Percentiles rank a stretch among this genome's conserved stretches.
Conservation (phyloP, 75 land plant species). For the Selaginella moellendorffii region DNA sequence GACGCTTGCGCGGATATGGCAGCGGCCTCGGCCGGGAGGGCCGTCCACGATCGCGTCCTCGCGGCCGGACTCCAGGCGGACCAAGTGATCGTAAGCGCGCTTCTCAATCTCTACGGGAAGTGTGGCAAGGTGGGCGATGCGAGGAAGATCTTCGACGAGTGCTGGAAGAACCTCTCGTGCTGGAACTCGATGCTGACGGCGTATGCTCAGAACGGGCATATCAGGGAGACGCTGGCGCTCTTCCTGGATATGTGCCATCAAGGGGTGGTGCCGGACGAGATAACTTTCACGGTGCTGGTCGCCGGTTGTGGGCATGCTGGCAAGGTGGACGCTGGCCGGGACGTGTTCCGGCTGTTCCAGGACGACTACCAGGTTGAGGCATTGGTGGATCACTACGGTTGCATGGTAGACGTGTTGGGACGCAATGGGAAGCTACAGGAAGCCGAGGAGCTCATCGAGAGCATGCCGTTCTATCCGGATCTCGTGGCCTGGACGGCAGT, state of each 20-base stretch:
- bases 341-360: neutral
- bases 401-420: neutral
- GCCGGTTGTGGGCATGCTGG: neutral
- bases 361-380: neutral
- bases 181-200: constrained; percentile 2
- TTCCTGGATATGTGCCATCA: neutral
- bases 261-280: neutral
- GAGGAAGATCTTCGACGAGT: neutral
- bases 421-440: neutral
- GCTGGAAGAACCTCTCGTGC: neutral
- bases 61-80: neutral
- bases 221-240: neutral
- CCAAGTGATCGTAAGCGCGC: neutral
- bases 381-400: neutral
- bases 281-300: neutral
- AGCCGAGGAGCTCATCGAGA: neutral
- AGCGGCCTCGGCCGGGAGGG: neutral
- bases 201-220: constrained; percentile 8
- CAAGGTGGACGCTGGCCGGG: neutral
- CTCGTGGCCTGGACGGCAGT: neutral
- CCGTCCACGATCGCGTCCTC: neutral
- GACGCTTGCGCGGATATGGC: neutral
- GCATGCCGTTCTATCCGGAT: neutral
- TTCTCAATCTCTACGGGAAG: constrained; percentile 1
- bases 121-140: constrained; percentile 1